A percentile compares a stretch with the other conserved stretches of the same genome.
phyloP scores from a whole-genome alignment of 495 filamentous ascomycete species.

The Neurospora pannonica region DNA sequence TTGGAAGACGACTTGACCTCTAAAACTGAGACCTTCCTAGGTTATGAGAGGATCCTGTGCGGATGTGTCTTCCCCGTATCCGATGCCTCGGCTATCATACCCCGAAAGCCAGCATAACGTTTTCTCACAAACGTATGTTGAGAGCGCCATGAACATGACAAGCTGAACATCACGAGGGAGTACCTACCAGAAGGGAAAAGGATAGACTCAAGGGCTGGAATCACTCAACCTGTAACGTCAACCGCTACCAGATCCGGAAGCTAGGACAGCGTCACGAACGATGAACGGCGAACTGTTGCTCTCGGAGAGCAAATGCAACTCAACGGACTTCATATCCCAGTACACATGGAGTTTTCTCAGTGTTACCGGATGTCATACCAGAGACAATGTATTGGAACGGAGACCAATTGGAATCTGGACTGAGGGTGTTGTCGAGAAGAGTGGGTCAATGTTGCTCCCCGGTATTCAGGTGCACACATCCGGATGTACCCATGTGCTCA shows the following conservation, averaged over 20 bases:
- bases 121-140: neutral
- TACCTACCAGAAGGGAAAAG: neutral
- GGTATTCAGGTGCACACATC: neutral
- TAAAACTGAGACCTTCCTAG: neutral
- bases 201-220: neutral
- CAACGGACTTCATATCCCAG: neutral
- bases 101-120: neutral
- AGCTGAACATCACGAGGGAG: neutral
- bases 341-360: neutral
- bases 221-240: neutral
- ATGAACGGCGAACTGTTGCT: neutral
- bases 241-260: neutral
- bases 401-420: neutral
- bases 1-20: neutral
- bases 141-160: neutral
- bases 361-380: neutral
- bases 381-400: neutral
- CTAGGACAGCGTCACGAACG: neutral
- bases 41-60: neutral
- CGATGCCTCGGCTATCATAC: neutral
- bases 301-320: neutral
- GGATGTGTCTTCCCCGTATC: neutral
- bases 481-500: neutral
- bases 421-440: neutral
- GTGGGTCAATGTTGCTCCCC: neutral